phyloP scores from a whole-genome alignment of 2,329 filamentous ascomycete genomes.

The Talaromyces sp. region DNA sequence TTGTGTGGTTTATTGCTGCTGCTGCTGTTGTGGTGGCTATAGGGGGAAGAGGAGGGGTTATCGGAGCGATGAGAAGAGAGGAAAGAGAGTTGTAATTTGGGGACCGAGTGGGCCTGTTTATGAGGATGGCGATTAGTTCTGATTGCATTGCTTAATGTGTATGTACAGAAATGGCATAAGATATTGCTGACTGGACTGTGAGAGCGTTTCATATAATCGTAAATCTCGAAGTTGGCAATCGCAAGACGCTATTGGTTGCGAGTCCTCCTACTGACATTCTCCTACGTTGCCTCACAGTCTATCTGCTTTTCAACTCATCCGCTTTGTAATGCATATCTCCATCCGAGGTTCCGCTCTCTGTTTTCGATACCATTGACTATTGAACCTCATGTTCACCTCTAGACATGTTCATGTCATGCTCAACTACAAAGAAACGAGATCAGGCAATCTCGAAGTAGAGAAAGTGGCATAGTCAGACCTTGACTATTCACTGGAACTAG shows the following conservation, averaged over 20 bases:
- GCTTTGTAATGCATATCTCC: background rate
- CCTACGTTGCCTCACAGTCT: background rate
- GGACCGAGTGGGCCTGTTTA: constrained; percentile 16
- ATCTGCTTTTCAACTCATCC: background rate
- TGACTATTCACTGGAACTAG: no score
- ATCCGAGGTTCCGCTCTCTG: background rate
- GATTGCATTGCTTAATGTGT: background rate
- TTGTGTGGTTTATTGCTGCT: background rate
- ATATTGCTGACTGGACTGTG: background rate
- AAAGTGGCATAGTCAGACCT: no score
- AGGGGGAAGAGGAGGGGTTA: background rate
- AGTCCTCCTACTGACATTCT: background rate
- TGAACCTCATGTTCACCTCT: no score
- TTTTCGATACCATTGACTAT: constrained; percentile 20
- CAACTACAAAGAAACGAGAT: no score
- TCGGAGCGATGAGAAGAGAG: background rate
- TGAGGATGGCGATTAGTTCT: constrained; percentile 6
- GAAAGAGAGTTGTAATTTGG: constrained; percentile 13
- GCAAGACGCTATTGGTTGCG: background rate
- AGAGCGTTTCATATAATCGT: background rate
- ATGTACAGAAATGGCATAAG: background rate
- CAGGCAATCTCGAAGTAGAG: no score
- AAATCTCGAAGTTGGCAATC: background rate
- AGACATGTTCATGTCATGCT: no score
- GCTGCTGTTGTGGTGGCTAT: background rate